Evolutionary conservation across 2,329 filamentous ascomycete species (phyloP).

Genomic region (Ceratocystis smalleyi): DNA sequence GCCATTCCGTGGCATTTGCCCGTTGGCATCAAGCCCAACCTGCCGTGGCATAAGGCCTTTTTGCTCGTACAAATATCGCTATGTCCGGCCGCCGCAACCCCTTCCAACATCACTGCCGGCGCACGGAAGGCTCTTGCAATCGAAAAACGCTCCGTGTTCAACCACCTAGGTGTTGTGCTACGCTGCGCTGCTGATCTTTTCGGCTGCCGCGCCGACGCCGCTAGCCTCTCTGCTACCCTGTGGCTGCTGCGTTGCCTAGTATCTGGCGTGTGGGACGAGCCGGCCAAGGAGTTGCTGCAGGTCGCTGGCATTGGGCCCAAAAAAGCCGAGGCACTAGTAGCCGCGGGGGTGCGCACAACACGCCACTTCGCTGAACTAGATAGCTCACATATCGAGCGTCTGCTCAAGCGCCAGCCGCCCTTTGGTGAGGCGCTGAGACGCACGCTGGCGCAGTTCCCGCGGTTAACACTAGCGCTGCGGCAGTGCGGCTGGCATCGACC

Average conservation of each 20-base stretch:
- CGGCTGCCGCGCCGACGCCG: constrained; percentile 39
- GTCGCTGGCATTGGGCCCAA: constrained; percentile 63
- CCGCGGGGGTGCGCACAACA: constrained; percentile 55
- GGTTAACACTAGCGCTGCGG: constrained; percentile 28
- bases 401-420: constrained; percentile 65
- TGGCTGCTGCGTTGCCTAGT: constrained; percentile 64
- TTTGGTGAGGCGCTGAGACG: constrained; percentile 59
- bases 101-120: constrained; percentile 29
- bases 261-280: constrained; percentile 68
- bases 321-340: constrained; percentile 56
- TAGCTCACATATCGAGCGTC: constrained; percentile 56
- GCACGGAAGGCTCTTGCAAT: constrained; percentile 17
- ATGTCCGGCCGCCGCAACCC: constrained; percentile 46
- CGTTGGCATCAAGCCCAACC: constrained; percentile 17
- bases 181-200: constrained; percentile 28
- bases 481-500: constrained; percentile 16
- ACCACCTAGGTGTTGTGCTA: constrained; percentile 24
- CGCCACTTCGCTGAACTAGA: constrained; percentile 53
- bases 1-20: constrained; percentile 26
- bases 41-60: constrained; percentile 53
- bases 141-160: constrained; percentile 24
- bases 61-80: constrained; percentile 49
- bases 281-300: constrained; percentile 66
- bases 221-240: constrained; percentile 51
- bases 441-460: constrained; percentile 53